Percentiles rank a stretch among this genome's conserved stretches.
These are phyloP conservation scores for Antitrichia curtipendula DNA, from an alignment of 225 moss, liverwort and hornwort genomes.

Conservation along the genomic window DNA sequence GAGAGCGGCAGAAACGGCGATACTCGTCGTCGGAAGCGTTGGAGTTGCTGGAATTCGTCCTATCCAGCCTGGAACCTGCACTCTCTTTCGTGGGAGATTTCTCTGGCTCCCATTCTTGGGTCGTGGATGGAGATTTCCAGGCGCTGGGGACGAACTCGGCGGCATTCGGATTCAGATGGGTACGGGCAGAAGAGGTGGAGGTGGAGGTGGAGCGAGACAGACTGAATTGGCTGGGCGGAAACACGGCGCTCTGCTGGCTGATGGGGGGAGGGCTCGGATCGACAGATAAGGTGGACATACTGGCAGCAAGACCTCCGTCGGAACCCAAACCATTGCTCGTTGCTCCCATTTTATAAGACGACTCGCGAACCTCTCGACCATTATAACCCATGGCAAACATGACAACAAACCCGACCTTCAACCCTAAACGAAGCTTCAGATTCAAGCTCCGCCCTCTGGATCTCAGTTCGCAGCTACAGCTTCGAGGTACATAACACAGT, in stretches of 20 bases:
- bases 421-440: neutral
- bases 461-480: neutral
- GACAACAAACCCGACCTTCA: neutral
- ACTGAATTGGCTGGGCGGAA: conserved; percentile 3
- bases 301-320: neutral
- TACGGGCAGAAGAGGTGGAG: conserved; percentile 6
- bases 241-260: neutral
- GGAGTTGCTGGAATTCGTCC: conserved; percentile 48
- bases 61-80: conserved; percentile 10
- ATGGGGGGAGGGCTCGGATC: conserved; percentile 7
- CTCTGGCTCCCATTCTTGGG: neutral
- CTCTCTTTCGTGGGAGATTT: conserved; percentile 3
- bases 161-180: conserved; percentile 42
- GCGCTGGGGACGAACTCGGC: conserved; percentile 38
- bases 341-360: conserved; percentile 12
- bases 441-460: neutral
- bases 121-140: neutral
- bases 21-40: conserved; percentile 53
- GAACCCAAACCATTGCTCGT: conserved; percentile 12
- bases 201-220: neutral
- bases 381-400: conserved; percentile 21
- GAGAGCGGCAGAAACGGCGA: conserved; percentile 31
- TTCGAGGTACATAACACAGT: neutral
- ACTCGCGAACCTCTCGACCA: conserved; percentile 11
- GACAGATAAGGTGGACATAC: conserved; percentile 9